phyloP scores from a whole-genome alignment of 1,139 yeast genomes.

The Blastobotrys raffinosifermentans region DNA sequence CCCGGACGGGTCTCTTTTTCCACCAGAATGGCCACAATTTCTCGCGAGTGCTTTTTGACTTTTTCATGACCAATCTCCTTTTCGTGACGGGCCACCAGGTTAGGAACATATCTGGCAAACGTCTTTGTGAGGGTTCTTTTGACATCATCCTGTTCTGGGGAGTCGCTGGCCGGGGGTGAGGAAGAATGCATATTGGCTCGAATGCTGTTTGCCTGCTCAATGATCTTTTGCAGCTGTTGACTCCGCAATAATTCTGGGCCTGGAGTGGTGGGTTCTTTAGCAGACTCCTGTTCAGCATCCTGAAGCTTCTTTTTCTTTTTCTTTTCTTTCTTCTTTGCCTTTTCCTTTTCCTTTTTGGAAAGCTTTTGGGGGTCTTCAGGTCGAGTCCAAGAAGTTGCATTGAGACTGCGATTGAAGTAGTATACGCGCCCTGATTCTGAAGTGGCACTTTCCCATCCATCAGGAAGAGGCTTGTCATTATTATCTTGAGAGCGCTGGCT shows the following conservation, averaged over 20 bases:
- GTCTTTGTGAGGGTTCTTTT: slow-evolving; percentile 25
- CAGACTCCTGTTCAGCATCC: too few relatives aligned
- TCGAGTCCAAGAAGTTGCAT: slow-evolving; percentile 53
- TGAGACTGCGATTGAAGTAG: slow-evolving; percentile 47
- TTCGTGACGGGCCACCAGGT: slow-evolving; percentile 62
- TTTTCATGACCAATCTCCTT: slow-evolving; percentile 64
- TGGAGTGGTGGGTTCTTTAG: too few relatives aligned
- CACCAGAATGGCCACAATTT: slow-evolving; percentile 57
- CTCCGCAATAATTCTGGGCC: neutral
- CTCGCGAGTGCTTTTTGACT: slow-evolving; percentile 73
- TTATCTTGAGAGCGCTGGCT: too few relatives aligned
- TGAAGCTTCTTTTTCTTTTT: too few relatives aligned
- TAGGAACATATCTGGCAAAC: slow-evolving; percentile 77
- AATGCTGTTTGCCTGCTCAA: slow-evolving; percentile 35
- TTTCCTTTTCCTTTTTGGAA: too few relatives aligned
- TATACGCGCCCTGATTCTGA: slow-evolving; percentile 36
- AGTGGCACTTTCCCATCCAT: slow-evolving; percentile 36
- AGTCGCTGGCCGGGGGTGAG: too few relatives aligned
- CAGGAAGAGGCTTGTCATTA: slow-evolving; percentile 28
- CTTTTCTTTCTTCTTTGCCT: too few relatives aligned
- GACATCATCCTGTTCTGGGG: slow-evolving; percentile 1
- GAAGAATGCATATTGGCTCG: slow-evolving; percentile 2
- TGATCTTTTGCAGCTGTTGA: slow-evolving; percentile 34
- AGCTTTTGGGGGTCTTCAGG: slow-evolving; percentile 33
- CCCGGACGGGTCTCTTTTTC: slow-evolving; percentile 48